Conservation (phyloP, 169 alveolate species). For the Pseudocohnilembus persalinus region DNA sequence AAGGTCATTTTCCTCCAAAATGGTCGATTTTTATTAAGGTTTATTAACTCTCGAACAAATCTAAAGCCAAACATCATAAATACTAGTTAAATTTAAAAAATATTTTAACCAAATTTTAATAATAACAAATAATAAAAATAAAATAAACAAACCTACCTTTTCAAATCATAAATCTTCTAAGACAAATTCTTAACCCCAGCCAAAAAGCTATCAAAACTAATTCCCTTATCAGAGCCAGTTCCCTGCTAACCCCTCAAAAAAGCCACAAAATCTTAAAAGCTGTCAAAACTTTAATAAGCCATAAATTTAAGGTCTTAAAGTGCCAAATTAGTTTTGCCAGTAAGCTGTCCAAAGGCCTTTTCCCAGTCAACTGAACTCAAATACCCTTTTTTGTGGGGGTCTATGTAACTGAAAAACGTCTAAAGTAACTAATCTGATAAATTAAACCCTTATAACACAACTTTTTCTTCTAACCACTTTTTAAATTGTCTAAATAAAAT, state of each 20-base stretch:
- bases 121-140: too few relatives aligned
- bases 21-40: too few relatives aligned
- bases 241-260: too few relatives aligned
- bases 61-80: not conserved
- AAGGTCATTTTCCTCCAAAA: too few relatives aligned
- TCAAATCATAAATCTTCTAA: not conserved
- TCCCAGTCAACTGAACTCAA: not conserved
- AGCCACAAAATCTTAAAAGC: not conserved
- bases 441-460: not conserved
- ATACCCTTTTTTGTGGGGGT: not conserved
- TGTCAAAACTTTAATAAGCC: not conserved
- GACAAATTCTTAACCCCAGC: not conserved
- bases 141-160: not conserved
- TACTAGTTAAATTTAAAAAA: not conserved
- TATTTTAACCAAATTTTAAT: too few relatives aligned
- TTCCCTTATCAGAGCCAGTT: not conserved
- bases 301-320: not conserved
- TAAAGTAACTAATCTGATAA: not conserved
- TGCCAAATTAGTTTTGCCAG: not conserved
- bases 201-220: too few relatives aligned
- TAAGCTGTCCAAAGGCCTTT: not conserved
- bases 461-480: not conserved
- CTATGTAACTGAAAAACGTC: not conserved
- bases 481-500: too few relatives aligned
- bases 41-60: too few relatives aligned